phyloP scores from a whole-genome alignment of 2,329 filamentous ascomycete species.

The Domatiomyces globalis region DNA sequence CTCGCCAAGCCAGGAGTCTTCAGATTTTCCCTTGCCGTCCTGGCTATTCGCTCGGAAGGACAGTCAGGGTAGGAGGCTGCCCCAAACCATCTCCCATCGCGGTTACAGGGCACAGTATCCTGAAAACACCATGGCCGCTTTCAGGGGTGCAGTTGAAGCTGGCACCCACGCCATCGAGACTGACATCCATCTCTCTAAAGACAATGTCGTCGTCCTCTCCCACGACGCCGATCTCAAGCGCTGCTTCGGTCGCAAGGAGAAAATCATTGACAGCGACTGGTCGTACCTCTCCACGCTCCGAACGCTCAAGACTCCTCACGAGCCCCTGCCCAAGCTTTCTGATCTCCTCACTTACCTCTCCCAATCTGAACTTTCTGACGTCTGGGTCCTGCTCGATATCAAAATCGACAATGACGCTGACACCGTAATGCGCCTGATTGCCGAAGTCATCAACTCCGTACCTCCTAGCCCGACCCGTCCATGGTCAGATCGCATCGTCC shows the following conservation, averaged over 20 bases:
- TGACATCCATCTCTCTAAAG: conserved; percentile 68
- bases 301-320: conserved; percentile 52
- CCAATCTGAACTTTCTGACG: conserved; percentile 46
- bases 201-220: conserved; percentile 71
- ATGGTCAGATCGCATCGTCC: conserved; percentile 60
- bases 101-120: conserved; percentile 55
- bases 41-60: conserved; percentile 19
- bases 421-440: conserved; percentile 56
- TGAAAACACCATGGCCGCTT: conserved; percentile 75
- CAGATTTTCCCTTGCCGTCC: not conserved
- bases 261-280: conserved; percentile 65
- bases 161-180: conserved; percentile 77
- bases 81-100: conserved; percentile 30
- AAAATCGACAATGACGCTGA: conserved; percentile 46
- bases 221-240: conserved; percentile 68
- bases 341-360: conserved; percentile 63
- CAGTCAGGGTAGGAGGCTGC: conserved; percentile 15
- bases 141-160: conserved; percentile 55
- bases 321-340: conserved; percentile 56
- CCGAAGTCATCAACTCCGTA: conserved; percentile 46
- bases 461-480: conserved; percentile 31
- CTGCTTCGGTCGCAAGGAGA: conserved; percentile 63
- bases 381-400: conserved; percentile 80
- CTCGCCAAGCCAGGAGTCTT: not conserved
- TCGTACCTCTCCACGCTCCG: conserved; percentile 52